Evolutionary conservation across 371 early-diverging fungal species (phyloP), one percentile per base, ranked within the genome.

Genomic region (Mycotypha africana): DNA sequence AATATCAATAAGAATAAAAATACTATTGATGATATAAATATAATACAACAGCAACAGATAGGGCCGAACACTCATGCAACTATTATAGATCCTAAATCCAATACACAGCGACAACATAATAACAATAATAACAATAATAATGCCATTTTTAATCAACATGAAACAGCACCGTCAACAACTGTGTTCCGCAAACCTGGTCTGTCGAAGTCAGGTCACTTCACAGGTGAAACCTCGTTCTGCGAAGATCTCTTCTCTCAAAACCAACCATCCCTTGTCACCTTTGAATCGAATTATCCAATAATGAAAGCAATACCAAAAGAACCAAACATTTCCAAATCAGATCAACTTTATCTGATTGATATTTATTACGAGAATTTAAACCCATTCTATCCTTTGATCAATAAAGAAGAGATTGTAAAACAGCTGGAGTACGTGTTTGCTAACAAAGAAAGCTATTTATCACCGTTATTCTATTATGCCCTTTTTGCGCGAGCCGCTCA

Each of bases 331-430:
- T 33, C 51, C n/a, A 17, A 26, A 8, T 19, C 48, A 3, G 60
- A 64, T 11, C 62, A 67, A 35, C 23, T 26, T 19, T 52, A 60
- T 31, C 58, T 82, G 10, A 67, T 83, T 12, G 62, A 74, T 14
- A 47, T 72, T 4, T 81, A 77, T 53, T 81, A 75, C 49, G 43
- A 57, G 14, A 70, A 77, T 53, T 40, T 74, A n/a, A 74, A 79
- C 40, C 69, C 78, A 3, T 72, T 62, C 30, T 68, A 68, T 16
- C 81, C 84, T 2, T 53, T 81, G 33, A 41, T 83, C 25, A 59
- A 67, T 38, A 62, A 67, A 28, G 26, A 32, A 7, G 45, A 56
- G 0, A 59, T 83, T 33, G 16, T 45, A 7, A 17, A 35, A 0
- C 60, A 72, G 20, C 45, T 62, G 11, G 26, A 53, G 8, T 11